Conservation (phyloP, 139 green algal genomes). For the Trebouxia sp. region DNA sequence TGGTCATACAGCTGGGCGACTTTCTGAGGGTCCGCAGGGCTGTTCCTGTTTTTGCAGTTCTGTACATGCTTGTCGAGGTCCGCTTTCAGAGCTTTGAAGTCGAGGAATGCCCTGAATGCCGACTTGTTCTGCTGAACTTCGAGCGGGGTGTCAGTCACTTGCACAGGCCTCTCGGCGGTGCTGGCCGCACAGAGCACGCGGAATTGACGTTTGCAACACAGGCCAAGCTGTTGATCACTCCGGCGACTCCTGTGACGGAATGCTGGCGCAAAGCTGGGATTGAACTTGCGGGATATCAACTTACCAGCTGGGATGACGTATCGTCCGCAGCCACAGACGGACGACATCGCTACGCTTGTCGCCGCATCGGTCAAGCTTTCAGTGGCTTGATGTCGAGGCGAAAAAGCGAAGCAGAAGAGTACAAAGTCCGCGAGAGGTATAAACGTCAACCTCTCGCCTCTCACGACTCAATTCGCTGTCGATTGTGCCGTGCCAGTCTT, state of each 20-base stretch:
- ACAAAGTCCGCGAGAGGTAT: too few species aligned
- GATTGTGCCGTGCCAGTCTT: too few species aligned
- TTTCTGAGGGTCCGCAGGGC: slow-evolving; percentile 64
- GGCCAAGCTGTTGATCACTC: neutral
- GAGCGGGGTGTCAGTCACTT: neutral
- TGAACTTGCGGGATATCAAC: neutral
- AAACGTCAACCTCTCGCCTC: too few species aligned
- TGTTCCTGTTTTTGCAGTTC: slow-evolving; percentile 75
- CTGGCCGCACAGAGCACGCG: too few species aligned
- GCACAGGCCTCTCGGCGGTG: neutral
- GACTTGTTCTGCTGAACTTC: slow-evolving; percentile 13
- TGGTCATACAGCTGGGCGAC: slow-evolving; percentile 89
- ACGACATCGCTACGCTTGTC: too few species aligned
- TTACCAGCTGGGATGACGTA: neutral
- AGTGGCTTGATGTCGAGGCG: too few species aligned
- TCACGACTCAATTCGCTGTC: too few species aligned
- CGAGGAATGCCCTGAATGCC: slow-evolving; percentile 77
- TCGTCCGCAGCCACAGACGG: neutral
- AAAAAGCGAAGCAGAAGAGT: too few species aligned
- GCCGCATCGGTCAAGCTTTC: too few species aligned
- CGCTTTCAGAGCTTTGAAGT: slow-evolving; percentile 86
- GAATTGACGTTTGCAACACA: neutral
- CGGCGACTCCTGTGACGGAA: neutral
- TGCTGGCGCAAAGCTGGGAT: neutral
- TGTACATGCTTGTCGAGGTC: slow-evolving; percentile 70